These are phyloP conservation scores for Phytomonas sp. DNA, from an alignment of 208 protist species.

Conservation along the genomic window DNA sequence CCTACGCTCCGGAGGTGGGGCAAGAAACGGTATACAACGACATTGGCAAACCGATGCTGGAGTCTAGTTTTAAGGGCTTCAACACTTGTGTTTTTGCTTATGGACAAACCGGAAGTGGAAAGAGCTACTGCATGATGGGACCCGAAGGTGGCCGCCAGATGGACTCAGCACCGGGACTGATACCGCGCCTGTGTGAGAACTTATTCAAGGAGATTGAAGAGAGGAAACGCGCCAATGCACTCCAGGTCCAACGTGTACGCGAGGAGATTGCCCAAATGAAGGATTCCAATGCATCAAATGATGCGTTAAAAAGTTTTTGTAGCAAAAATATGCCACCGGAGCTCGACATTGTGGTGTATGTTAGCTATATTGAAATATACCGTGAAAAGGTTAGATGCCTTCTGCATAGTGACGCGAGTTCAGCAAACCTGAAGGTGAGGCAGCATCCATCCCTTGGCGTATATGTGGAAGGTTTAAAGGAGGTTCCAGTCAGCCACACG, in stretches of 20 bases:
- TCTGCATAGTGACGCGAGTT: conserved; percentile 19
- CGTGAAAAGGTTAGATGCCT: conserved; percentile 81
- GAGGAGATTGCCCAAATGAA: not conserved
- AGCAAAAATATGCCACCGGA: conserved; percentile 8
- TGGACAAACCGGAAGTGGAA: conserved; percentile 87
- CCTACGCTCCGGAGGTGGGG: conserved; percentile 36
- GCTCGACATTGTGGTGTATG: conserved; percentile 55
- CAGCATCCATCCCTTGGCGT: conserved; percentile 75
- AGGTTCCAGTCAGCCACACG: conserved; percentile 50
- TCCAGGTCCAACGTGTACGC: not conserved
- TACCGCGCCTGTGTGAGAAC: conserved; percentile 61
- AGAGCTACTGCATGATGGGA: conserved; percentile 88
- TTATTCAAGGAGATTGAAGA: conserved; percentile 56
- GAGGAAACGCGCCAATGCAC: conserved; percentile 8
- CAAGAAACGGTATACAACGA: conserved; percentile 86
- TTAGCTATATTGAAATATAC: conserved; percentile 91
- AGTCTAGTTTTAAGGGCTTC: conserved; percentile 77
- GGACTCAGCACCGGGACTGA: conserved; percentile 64
- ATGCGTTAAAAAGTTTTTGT: not conserved
- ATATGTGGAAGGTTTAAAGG: conserved; percentile 63
- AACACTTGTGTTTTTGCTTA: conserved; percentile 92
- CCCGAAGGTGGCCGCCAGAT: conserved; percentile 48
- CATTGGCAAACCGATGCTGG: conserved; percentile 77
- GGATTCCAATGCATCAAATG: not conserved
- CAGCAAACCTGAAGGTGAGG: conserved; percentile 45